A percentile compares a stretch with the other conserved stretches of the same genome.
Conservation (phyloP, 805 yeast genomes). For the Lipomyces sp. region DNA sequence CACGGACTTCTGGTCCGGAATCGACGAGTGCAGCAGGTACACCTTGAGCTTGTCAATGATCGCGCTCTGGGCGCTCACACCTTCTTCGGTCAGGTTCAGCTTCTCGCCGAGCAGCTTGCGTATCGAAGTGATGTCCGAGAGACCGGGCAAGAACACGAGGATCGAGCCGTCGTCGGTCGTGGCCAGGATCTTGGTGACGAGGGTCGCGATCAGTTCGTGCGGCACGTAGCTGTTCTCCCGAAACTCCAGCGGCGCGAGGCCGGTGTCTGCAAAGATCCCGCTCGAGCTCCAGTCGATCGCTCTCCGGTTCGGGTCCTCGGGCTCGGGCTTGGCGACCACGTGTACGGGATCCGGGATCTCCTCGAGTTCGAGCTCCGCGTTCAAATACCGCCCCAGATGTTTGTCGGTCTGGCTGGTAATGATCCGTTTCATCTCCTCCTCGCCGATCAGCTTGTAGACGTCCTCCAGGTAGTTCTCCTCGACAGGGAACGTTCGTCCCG, state of each 20-base stretch:
- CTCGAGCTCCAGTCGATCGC: constrained; percentile 20
- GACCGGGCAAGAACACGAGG: constrained; percentile 31
- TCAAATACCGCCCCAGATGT: not conserved
- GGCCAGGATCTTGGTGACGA: constrained; percentile 14
- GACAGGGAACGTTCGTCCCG: constrained; percentile 93
- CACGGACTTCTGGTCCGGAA: constrained; percentile 54
- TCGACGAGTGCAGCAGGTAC: constrained; percentile 27
- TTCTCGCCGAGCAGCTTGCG: constrained; percentile 5
- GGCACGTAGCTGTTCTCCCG: constrained; percentile 24
- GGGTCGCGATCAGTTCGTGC: constrained; percentile 10
- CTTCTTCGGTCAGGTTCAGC: not conserved
- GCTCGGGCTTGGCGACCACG: not conserved
- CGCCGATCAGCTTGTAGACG: constrained; percentile 35
- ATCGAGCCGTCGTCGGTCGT: constrained; percentile 24
- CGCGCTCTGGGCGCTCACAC: too few relatives aligned
- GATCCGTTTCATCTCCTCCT: constrained; percentile 35
- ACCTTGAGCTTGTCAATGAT: constrained; percentile 9
- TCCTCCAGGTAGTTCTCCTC: constrained; percentile 69
- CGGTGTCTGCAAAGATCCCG: constrained; percentile 11
- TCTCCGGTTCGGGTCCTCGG: not conserved
- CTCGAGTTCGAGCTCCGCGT: not conserved
- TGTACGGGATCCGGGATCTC: not conserved
- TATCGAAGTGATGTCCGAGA: constrained; percentile 21
- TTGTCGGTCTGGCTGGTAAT: not conserved
- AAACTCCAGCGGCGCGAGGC: not conserved